A percentile compares a stretch with the other conserved stretches of the same genome.
Evolutionary conservation across 1,284 basidiomycete species (phyloP).

Genomic region (Boletus semigastroideus): DNA sequence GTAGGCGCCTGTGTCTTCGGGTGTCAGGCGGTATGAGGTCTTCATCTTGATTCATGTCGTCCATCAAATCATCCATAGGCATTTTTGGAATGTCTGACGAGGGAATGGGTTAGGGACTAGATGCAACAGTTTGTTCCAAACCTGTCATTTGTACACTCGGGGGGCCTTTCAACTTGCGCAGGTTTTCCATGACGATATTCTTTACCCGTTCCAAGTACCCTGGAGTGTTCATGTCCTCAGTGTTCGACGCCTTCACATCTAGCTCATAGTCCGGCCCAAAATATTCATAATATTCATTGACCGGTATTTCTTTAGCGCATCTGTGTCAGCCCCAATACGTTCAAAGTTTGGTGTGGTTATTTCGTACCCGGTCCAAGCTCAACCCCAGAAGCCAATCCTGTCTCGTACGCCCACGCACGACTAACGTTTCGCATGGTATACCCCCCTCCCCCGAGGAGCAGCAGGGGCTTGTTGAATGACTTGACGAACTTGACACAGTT

Average conservation of each 20-base stretch:
- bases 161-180: constrained; percentile 81
- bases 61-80: constrained; percentile 74
- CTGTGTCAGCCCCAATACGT: constrained; percentile 6
- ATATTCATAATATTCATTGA: constrained; percentile 99
- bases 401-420: constrained; percentile 98
- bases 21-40: constrained; percentile 76
- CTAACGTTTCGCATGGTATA: constrained; percentile 99
- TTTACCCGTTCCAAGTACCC: constrained; percentile 94
- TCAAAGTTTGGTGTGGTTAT: neutral
- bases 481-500: constrained; percentile 98
- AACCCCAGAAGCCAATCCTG: constrained; percentile 93
- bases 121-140: constrained; percentile 34
- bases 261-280: constrained; percentile 97
- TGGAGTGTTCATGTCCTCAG: constrained; percentile 92
- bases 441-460: constrained; percentile 95
- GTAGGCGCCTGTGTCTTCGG: constrained; percentile 68
- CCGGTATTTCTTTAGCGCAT: constrained; percentile 79
- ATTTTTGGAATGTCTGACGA: constrained; percentile 70
- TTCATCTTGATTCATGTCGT: constrained; percentile 80
- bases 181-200: constrained; percentile 88
- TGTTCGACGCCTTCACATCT: constrained; percentile 95
- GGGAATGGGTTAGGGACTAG: neutral
- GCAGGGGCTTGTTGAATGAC: constrained; percentile 89
- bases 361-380: constrained; percentile 80
- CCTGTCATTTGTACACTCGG: constrained; percentile 90